Base-by-base conservation (phyloP, 1,139 yeast genomes). In the Arxiozyma telluris region DNA sequence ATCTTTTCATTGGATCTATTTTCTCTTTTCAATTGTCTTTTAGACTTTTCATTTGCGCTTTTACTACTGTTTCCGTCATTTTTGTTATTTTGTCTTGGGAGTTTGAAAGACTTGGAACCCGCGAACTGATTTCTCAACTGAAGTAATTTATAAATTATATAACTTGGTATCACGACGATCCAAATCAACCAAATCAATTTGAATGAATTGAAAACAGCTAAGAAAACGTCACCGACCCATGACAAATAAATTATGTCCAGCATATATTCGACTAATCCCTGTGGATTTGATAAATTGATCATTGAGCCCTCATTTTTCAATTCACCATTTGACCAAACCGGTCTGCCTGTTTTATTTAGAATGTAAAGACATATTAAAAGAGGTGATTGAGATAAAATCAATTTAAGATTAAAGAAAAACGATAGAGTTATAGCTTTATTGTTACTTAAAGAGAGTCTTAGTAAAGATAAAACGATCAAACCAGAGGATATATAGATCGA, bases 21-120 rank as follows among this genome's bases (percentile, higher is more conserved):
- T 52, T 67, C 70, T 49, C 65, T 59, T 56, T 66, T 68, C 55
- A 60, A 34, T 54, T 67, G 71, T 61, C 71, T 65, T 53, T 66
- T 67, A 11, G 71, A 67, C 52, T 65, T 63, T 3, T 8, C 30
- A 58, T 47, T 23, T 17, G 56, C 55, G 6, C 51, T 55, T 63
- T 58, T 2, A 52, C n/a, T 55, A 22, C 52, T n/a, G n/a, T n/a
- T 53, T 8, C 52, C 53, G 17, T 51, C 20, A 50, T 44, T 21
- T 48, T 44, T 39, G 34, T 53, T 44, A 22, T 23, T 47, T 50
- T 17, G 52, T 30, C 22, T 52, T 47, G 21, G 55, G 50, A 27
- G 6, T 15, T 42, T 25, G 56, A 46, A 47, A 38, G 25, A 9
- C 4, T 50, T 50, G 54, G 60, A 53, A 47, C 30, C 30, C 2